Percentiles rank a stretch among this genome's conserved stretches.
Evolutionary conservation across 441 rosid species (phyloP).

Genomic region (Pelargonium myrrhifolium): DNA sequence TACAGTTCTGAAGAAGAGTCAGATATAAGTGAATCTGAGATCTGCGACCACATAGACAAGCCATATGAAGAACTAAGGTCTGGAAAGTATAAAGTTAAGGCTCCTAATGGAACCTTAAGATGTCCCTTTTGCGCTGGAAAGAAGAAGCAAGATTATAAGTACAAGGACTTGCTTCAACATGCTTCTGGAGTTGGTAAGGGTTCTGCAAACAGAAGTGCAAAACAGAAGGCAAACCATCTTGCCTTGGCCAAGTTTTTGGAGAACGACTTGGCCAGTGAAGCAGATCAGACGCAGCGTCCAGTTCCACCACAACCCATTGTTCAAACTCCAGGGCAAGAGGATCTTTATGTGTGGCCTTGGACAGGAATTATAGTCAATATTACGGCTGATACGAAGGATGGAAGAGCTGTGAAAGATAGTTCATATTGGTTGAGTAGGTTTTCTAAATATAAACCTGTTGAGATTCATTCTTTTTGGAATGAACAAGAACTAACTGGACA

Average conservation of each 20-base stretch:
- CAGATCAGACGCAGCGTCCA: slow-evolving; percentile 25
- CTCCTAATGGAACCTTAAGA: slow-evolving; percentile 41
- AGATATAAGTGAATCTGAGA: slow-evolving; percentile 67
- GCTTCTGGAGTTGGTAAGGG: slow-evolving; percentile 80
- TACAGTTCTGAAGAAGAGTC: slow-evolving; percentile 60
- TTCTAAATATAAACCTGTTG: slow-evolving; percentile 47
- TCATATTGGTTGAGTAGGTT: slow-evolving; percentile 51
- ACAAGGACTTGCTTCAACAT: slow-evolving; percentile 70
- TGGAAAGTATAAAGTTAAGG: slow-evolving; percentile 52
- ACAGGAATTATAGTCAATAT: slow-evolving; percentile 56
- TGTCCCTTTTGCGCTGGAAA: slow-evolving; percentile 81
- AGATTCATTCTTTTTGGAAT: slow-evolving; percentile 42
- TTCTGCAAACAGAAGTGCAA: slow-evolving; percentile 54
- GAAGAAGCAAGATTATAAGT: slow-evolving; percentile 76
- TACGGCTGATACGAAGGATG: slow-evolving; percentile 23
- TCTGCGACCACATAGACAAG: slow-evolving; percentile 41
- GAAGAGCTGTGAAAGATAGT: slow-evolving; percentile 21
- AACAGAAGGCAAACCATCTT: slow-evolving; percentile 67
- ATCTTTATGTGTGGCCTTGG: slow-evolving; percentile 74
- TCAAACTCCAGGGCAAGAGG: slow-evolving; percentile 28
- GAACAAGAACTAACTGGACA: slow-evolving; percentile 29
- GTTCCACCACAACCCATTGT: slow-evolving; percentile 23
- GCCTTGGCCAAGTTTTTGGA: slow-evolving; percentile 64
- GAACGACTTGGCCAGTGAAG: slow-evolving; percentile 46
- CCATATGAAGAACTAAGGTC: slow-evolving; percentile 45